Conservation (phyloP, 2,329 filamentous ascomycete genomes). For the Epichloe coenophiala region DNA sequence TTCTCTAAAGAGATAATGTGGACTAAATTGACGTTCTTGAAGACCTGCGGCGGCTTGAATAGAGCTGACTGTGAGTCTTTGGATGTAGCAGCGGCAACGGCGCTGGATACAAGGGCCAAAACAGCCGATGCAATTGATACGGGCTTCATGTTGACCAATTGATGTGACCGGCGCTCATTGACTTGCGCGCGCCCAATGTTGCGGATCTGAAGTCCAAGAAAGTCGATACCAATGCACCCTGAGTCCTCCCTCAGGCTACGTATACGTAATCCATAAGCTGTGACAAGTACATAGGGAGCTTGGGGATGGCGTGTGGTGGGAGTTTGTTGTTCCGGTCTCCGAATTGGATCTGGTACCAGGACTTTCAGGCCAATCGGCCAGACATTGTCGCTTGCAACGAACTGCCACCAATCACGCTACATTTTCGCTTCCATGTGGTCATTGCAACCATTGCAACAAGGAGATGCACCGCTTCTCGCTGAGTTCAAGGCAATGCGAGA, state of each 20-base stretch:
- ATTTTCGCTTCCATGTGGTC: not conserved
- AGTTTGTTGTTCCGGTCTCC: constrained; percentile 7
- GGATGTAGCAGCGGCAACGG: constrained; percentile 36
- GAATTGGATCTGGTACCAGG: not conserved
- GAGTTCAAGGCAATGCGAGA: not conserved
- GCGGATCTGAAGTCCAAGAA: constrained; percentile 5
- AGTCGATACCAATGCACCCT: constrained; percentile 3
- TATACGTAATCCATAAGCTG: not conserved
- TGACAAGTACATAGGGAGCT: not conserved
- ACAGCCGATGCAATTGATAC: constrained; percentile 41
- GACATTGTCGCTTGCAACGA: not conserved
- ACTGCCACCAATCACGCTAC: not conserved
- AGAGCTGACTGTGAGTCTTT: constrained; percentile 46
- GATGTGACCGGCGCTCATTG: constrained; percentile 18
- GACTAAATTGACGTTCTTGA: constrained; percentile 86
- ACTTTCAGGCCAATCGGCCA: not conserved
- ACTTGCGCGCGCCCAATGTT: constrained; percentile 15
- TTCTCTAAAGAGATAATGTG: constrained; percentile 88
- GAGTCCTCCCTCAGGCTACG: constrained; percentile 5
- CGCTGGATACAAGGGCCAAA: constrained; percentile 40
- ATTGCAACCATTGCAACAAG: no score
- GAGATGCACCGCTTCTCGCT: not conserved
- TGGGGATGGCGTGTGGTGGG: constrained; percentile 5
- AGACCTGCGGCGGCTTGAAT: constrained; percentile 80
- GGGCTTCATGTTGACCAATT: constrained; percentile 26